A percentile compares a stretch with the other conserved stretches of the same genome.
These are phyloP conservation scores for Zhuliangozyma blackwelliae DNA, from an alignment of 1,139 yeast genomes.

Conservation along the genomic window DNA sequence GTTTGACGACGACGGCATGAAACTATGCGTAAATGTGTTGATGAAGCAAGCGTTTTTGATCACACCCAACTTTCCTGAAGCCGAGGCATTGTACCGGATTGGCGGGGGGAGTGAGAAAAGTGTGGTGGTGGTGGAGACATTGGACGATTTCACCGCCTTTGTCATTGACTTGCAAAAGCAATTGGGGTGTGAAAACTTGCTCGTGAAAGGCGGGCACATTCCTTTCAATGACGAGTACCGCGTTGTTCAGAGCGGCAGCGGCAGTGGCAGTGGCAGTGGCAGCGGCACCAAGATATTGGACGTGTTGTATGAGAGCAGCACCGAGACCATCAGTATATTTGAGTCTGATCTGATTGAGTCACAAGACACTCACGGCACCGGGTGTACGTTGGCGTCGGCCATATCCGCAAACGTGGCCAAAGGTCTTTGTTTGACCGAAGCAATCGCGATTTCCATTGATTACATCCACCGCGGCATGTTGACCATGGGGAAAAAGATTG, in stretches of 20 bases:
- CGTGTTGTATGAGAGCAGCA: conserved; percentile 50
- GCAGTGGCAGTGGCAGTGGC: too few species aligned
- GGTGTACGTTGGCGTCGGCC: conserved; percentile 82
- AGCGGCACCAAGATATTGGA: conserved; percentile 46
- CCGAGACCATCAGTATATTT: conserved; percentile 37
- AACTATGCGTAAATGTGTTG: conserved; percentile 40
- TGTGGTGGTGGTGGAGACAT: conserved; percentile 4
- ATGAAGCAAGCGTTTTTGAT: conserved; percentile 55
- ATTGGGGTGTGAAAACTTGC: conserved; percentile 49
- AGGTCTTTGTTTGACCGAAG: conserved; percentile 37
- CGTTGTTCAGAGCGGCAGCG: conserved; percentile 9
- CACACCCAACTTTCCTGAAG: conserved; percentile 78
- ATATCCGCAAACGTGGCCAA: conserved; percentile 73
- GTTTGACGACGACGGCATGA: conserved; percentile 46
- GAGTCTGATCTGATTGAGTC: conserved; percentile 49
- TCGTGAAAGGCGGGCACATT: conserved; percentile 81
- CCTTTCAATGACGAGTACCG: conserved; percentile 38
- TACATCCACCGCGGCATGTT: conserved; percentile 67
- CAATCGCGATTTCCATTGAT: conserved; percentile 56
- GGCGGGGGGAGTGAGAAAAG: conserved; percentile 11
- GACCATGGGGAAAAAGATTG: conserved; percentile 32
- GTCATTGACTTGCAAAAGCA: conserved; percentile 39
- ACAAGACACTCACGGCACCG: conserved; percentile 79
- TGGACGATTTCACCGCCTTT: conserved; percentile 19
- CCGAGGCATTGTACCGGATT: conserved; percentile 34